phyloP scores from a whole-genome alignment of 345 rosid species.

The Leavenworthia alabamica region DNA sequence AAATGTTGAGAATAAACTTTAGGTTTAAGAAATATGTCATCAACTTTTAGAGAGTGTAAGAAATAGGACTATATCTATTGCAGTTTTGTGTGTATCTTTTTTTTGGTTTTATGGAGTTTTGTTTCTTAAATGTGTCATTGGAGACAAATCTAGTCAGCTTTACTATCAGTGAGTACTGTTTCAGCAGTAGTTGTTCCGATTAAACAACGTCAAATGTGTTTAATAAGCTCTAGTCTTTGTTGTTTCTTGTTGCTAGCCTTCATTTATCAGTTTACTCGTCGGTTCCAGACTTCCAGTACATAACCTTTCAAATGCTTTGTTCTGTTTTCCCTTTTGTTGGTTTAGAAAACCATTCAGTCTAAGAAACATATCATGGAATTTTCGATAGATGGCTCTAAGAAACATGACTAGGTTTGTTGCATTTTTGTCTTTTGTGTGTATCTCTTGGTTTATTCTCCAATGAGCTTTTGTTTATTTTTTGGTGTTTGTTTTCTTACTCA shows the following conservation, averaged over 20 bases:
- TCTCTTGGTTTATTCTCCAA: too few relatives aligned
- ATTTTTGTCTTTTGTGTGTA: too few relatives aligned
- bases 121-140: not conserved
- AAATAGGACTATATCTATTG: not conserved
- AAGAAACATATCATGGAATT: too few relatives aligned
- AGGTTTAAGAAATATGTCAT: not conserved
- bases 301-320: too few relatives aligned
- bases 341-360: too few relatives aligned
- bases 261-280: too few relatives aligned
- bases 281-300: too few relatives aligned
- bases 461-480: too few relatives aligned
- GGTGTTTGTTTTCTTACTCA: too few relatives aligned
- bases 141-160: not conserved
- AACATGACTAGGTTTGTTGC: too few relatives aligned
- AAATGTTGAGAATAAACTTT: not conserved
- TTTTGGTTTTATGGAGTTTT: not conserved
- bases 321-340: too few relatives aligned
- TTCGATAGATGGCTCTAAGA: too few relatives aligned
- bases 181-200: not conserved
- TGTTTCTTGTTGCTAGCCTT: not conserved
- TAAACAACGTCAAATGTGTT: not conserved
- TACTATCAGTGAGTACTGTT: conserved; percentile 3
- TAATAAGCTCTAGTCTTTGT: not conserved
- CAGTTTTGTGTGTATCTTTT: not conserved
- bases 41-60: not conserved